Conservation (phyloP, 306 rosid species). For the Cercis canadensis region DNA sequence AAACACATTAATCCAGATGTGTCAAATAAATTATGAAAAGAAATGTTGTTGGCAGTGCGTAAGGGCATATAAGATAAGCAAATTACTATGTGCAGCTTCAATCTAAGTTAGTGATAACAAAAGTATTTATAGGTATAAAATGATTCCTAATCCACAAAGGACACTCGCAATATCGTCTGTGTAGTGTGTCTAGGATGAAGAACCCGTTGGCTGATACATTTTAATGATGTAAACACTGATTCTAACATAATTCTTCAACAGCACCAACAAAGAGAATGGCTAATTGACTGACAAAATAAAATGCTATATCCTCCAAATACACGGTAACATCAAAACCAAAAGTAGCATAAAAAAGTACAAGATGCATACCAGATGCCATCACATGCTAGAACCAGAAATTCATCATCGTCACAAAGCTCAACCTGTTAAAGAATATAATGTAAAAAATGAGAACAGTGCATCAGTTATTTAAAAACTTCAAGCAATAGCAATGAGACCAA, state of each 20-base stretch:
- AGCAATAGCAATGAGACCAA: slow-evolving; percentile 19
- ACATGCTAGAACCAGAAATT: slow-evolving; percentile 49
- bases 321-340: slow-evolving; percentile 17
- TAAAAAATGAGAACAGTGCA: slow-evolving; percentile 21
- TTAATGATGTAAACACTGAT: neutral
- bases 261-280: no score
- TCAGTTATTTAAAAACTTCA: slow-evolving; percentile 16
- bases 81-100: neutral
- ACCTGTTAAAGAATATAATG: slow-evolving; percentile 52
- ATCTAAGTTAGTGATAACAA: neutral
- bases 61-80: neutral
- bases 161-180: slow-evolving; percentile 16
- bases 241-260: no score
- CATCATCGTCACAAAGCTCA: slow-evolving; percentile 90
- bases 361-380: slow-evolving; percentile 93
- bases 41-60: neutral
- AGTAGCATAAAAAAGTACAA: slow-evolving; percentile 15
- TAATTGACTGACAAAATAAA: no score
- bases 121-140: slow-evolving; percentile 21
- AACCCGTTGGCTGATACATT: no score
- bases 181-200: no score
- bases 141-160: slow-evolving; percentile 4
- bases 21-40: neutral
- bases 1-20: no score
- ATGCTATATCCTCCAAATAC: slow-evolving; percentile 8